These are phyloP conservation scores for Clitopilus passeckerianus DNA, from an alignment of 768 basidiomycete species.

Conservation along the genomic window DNA sequence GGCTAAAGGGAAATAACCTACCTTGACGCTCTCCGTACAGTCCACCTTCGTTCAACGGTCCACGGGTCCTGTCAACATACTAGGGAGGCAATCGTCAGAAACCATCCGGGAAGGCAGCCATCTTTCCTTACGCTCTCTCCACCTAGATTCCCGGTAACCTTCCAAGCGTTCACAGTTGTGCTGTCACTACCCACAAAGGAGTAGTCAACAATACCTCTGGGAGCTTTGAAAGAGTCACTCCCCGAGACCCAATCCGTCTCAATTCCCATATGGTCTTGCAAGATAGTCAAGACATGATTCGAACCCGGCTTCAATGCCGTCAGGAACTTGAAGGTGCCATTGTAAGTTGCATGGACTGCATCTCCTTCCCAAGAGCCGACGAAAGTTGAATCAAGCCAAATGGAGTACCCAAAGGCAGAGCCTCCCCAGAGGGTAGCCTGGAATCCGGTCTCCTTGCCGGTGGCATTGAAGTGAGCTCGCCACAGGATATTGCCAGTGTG, in stretches of 20 bases:
- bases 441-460: constrained; percentile 40
- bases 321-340: constrained; percentile 30
- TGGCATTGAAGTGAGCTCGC: constrained; percentile 45
- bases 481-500: constrained; percentile 49
- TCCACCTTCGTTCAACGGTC: constrained; percentile 58
- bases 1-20: constrained; percentile 4
- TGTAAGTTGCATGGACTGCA: constrained; percentile 23
- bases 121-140: constrained; percentile 33
- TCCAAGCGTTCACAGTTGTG: constrained; percentile 40
- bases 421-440: constrained; percentile 37
- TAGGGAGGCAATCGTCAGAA: constrained; percentile 10
- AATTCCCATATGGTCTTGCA: constrained; percentile 53
- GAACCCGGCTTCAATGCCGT: constrained; percentile 21
- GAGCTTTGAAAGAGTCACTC: constrained; percentile 41
- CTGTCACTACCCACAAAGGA: constrained; percentile 34
- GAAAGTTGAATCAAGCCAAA: constrained; percentile 43
- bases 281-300: constrained; percentile 39
- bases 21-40: constrained; percentile 51
- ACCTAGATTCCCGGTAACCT: constrained; percentile 44
- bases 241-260: constrained; percentile 39
- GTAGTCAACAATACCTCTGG: constrained; percentile 44
- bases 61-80: constrained; percentile 45
- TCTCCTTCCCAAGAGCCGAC: constrained; percentile 45
- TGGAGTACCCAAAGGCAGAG: constrained; percentile 41
- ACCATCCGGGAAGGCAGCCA: neutral